Percentiles rank a stretch among this genome's conserved stretches.
Conservation (phyloP, 2,329 filamentous ascomycete species). For the Epicoccum sorghinum region DNA sequence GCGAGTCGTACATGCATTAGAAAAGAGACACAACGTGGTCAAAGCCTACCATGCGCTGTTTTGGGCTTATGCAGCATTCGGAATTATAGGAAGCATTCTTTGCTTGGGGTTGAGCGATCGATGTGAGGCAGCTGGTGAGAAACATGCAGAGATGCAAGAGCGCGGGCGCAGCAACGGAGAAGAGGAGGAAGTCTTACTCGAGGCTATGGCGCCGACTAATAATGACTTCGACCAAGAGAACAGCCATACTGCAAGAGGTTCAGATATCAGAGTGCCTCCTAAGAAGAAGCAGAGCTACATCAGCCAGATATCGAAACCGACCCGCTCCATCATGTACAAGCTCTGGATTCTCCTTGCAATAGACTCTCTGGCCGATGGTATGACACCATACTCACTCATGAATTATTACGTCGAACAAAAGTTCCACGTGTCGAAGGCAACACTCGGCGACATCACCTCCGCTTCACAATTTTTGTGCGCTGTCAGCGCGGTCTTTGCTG, state of each 20-base stretch:
- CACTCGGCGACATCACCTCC: conserved; percentile 65
- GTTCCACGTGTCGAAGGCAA: conserved; percentile 54
- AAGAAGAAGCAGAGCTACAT: conserved; percentile 50
- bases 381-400: conserved; percentile 50
- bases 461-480: conserved; percentile 57
- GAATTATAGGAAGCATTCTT: conserved; percentile 47
- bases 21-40: conserved; percentile 44
- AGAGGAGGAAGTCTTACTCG: conserved; percentile 43
- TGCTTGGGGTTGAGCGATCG: conserved; percentile 48
- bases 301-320: conserved; percentile 62
- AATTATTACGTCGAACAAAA: conserved; percentile 47
- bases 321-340: conserved; percentile 65
- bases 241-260: conserved; percentile 17
- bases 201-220: conserved; percentile 42
- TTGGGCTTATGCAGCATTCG: conserved; percentile 52
- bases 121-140: conserved; percentile 49
- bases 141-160: conserved; percentile 33
- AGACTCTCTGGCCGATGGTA: conserved; percentile 70
- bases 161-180: conserved; percentile 28
- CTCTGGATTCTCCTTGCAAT: conserved; percentile 69
- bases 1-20: conserved; percentile 49
- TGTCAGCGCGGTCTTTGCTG: conserved; percentile 62
- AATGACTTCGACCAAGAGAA: conserved; percentile 38
- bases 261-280: conserved; percentile 23
- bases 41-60: conserved; percentile 52